Conservation (phyloP, 2,329 filamentous ascomycete genomes). For the Colletotrichum sp. region DNA sequence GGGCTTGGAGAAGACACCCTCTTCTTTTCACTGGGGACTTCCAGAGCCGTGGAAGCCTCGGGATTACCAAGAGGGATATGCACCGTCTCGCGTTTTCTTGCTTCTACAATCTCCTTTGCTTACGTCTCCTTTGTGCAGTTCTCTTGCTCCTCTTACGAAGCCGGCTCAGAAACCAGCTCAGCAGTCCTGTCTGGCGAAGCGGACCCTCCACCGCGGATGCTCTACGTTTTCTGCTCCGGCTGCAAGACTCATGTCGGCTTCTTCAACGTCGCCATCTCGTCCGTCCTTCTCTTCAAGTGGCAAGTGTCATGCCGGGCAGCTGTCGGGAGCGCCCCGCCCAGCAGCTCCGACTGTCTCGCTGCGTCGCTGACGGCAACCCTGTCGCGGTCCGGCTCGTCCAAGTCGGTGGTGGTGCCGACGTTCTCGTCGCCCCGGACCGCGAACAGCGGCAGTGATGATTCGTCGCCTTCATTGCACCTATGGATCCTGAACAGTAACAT, state of each 20-base stretch:
- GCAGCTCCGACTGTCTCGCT: slow-evolving; percentile 54
- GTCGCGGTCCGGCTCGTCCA: slow-evolving; percentile 62
- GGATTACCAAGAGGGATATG: slow-evolving; percentile 58
- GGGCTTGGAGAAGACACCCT: slow-evolving; percentile 35
- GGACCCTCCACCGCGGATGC: slow-evolving; percentile 27
- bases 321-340: slow-evolving; percentile 34
- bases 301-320: slow-evolving; percentile 47
- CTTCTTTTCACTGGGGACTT: slow-evolving; percentile 51
- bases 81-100: slow-evolving; percentile 24
- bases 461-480: slow-evolving; percentile 41
- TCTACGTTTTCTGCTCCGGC: slow-evolving; percentile 48
- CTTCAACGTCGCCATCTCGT: slow-evolving; percentile 46
- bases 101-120: background rate
- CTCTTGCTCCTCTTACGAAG: slow-evolving; percentile 34
- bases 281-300: slow-evolving; percentile 64
- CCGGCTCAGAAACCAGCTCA: slow-evolving; percentile 32
- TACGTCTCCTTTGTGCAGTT: slow-evolving; percentile 34
- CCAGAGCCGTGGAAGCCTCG: slow-evolving; percentile 51
- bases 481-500: slow-evolving; percentile 65
- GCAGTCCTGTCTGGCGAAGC: slow-evolving; percentile 27
- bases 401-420: slow-evolving; percentile 55
- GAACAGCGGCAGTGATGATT: background rate
- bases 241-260: slow-evolving; percentile 55
- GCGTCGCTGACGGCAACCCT: slow-evolving; percentile 58
- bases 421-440: background rate